Base-by-base conservation (phyloP, 2,329 filamentous ascomycete species). In the Aureobasidium sp. region DNA sequence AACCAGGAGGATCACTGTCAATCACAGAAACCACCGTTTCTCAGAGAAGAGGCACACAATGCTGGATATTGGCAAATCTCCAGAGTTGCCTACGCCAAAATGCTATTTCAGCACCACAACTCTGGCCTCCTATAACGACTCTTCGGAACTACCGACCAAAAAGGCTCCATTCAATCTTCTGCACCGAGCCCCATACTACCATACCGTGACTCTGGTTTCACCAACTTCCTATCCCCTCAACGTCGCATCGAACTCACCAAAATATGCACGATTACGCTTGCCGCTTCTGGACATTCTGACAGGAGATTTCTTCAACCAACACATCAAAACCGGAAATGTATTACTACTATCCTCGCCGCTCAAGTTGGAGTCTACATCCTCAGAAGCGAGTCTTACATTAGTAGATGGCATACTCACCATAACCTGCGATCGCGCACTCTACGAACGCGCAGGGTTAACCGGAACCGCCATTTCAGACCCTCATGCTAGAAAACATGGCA, bases 371-470 rank as follows among this genome's bases (percentile, higher is more conserved):
- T 90, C 6, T 86, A 91, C 70, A 78, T 95, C 53, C 74, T 90
- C 67, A 90, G 97, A 88, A 81, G 89, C 89, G 67, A 79, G 87
- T 3, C 92, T 90, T 71, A 83, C 83, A 0, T 75, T 97, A 1
- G 80, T 77, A 61, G 82, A 90, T 66, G 91, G 91, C 83, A 77
- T 83, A 0, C 78, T 99, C 37, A 84, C 81, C 4, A 80, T 99
- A 68, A 88, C 90, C 67, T 79, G 97, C 30, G 88, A 91, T 65
- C 91, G 87, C 67, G 86, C 91, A 59, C 86, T 84, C 0, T 97
- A 92, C 73, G 91, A 97, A 73, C 83, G 87, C 50, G 86, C 88
- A 50, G 94, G 94, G 0, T 78, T 99, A 0, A 83, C 86, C 0
- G 93, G 93, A 1, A 86, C 85, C 65, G 82, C 88, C 0, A 76